Conservation (phyloP, 805 yeast species). For the Candida krabiensis region DNA sequence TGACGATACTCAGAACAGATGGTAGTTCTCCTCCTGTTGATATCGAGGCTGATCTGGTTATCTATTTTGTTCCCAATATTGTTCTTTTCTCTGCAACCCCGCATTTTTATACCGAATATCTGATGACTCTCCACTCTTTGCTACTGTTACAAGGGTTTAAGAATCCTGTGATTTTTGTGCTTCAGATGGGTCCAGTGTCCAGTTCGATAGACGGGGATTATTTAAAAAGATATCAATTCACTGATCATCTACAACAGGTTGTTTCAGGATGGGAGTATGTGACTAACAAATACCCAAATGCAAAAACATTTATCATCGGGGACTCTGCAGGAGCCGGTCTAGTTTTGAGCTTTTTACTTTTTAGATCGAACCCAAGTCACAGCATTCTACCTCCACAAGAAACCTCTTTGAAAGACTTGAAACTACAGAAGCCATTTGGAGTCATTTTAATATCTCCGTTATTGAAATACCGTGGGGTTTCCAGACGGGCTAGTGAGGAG, state of each 20-base stretch:
- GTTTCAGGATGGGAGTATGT: slow-evolving; percentile 35
- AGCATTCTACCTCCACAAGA: slow-evolving; percentile 7
- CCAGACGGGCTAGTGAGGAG: slow-evolving; percentile 11
- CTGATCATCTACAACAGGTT: slow-evolving; percentile 29
- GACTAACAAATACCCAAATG: slow-evolving; percentile 18
- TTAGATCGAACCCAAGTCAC: slow-evolving; percentile 34
- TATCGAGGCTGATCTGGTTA: slow-evolving; percentile 37
- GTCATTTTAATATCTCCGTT: slow-evolving; percentile 30
- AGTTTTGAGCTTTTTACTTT: slow-evolving; percentile 37
- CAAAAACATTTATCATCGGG: slow-evolving; percentile 39
- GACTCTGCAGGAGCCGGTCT: slow-evolving; percentile 53
- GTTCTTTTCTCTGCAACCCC: slow-evolving; percentile 35
- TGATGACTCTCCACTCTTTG: slow-evolving; percentile 40
- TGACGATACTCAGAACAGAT: slow-evolving; percentile 28
- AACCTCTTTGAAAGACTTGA: slow-evolving; percentile 27
- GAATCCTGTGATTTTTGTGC: slow-evolving; percentile 45
- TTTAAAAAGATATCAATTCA: slow-evolving; percentile 14
- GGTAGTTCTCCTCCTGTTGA: slow-evolving; percentile 30
- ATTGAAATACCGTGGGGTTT: slow-evolving; percentile 17
- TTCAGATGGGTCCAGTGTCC: slow-evolving; percentile 32
- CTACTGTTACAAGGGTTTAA: slow-evolving; percentile 48
- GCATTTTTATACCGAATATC: slow-evolving; percentile 45
- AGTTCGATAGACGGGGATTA: slow-evolving; percentile 7
- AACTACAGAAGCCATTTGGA: slow-evolving; percentile 23
- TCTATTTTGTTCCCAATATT: slow-evolving; percentile 48